Evolutionary conservation across 176 grass and related monocot species (phyloP).

Genomic region (Dendrocalamus sinicus): DNA sequence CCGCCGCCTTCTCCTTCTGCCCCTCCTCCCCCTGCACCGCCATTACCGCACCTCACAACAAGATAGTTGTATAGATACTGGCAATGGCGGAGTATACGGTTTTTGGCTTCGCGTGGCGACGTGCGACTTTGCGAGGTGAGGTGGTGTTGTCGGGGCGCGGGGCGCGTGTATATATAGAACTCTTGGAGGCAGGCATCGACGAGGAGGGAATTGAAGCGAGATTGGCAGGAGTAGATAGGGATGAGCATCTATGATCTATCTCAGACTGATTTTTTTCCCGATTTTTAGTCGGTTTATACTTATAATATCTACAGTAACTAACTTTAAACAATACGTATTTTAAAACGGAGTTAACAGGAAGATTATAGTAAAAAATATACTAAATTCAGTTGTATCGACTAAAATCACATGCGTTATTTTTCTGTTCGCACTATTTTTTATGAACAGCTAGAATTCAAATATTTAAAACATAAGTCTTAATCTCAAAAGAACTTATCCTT

Average conservation of each 20-base stretch:
- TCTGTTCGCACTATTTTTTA: neutral
- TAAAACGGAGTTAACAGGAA: too few species aligned
- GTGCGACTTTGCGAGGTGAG: constrained; percentile 12
- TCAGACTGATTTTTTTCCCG: neutral
- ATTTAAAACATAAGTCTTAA: too few species aligned
- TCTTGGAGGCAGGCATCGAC: neutral
- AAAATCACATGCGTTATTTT: too few species aligned
- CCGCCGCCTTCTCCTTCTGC: neutral
- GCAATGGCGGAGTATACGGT: neutral
- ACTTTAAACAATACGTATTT: too few species aligned
- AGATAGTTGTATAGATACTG: neutral
- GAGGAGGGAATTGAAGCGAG: neutral
- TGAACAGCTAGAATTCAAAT: too few species aligned
- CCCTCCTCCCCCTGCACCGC: constrained; percentile 39
- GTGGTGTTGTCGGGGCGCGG: neutral
- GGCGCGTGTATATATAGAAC: constrained; percentile 39
- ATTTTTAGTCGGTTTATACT: too few species aligned
- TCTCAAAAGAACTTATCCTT: too few species aligned
- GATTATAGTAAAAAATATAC: too few species aligned
- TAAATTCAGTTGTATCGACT: neutral
- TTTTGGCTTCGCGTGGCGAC: neutral
- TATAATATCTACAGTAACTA: too few species aligned
- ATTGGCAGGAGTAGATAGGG: neutral
- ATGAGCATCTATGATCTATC: neutral
- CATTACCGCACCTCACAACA: neutral